phyloP scores from a whole-genome alignment of 2,329 filamentous ascomycete genomes.

The Penicillium digitatum region DNA sequence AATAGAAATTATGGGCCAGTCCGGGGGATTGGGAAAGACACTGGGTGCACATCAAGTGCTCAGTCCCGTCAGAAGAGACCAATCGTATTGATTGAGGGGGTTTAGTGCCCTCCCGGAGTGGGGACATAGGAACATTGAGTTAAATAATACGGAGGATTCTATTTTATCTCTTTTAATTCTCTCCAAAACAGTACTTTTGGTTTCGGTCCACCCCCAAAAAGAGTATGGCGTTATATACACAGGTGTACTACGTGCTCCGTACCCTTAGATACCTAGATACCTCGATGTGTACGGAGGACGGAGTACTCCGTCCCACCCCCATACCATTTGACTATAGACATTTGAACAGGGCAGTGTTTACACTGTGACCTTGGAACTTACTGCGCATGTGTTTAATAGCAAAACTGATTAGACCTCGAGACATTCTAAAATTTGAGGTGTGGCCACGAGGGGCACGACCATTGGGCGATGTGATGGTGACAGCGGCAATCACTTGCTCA shows the following conservation, averaged over 20 bases:
- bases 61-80: conserved; percentile 3
- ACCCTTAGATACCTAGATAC: too few species aligned
- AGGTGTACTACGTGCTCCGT: too few species aligned
- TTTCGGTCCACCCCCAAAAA: background rate
- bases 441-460: conserved; percentile 21
- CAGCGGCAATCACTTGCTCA: conserved; percentile 25
- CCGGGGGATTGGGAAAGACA: conserved; percentile 18
- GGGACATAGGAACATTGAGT: background rate
- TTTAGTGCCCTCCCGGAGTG: background rate
- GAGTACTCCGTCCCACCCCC: too few species aligned
- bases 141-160: background rate
- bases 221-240: background rate
- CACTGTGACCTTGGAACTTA: background rate
- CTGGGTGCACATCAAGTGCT: conserved; percentile 7
- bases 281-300: background rate
- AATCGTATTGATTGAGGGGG: conserved; percentile 3
- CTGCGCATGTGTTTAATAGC: background rate
- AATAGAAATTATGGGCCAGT: background rate
- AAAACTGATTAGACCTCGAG: background rate
- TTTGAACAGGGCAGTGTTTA: too few species aligned
- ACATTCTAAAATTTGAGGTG: conserved; percentile 5
- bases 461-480: conserved; percentile 23
- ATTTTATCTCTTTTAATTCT: background rate
- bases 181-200: background rate
- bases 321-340: too few species aligned